Evolutionary conservation across 1,284 basidiomycete species (phyloP), one percentile per base, ranked within the genome.

Genomic region (Trametes pubescens): DNA sequence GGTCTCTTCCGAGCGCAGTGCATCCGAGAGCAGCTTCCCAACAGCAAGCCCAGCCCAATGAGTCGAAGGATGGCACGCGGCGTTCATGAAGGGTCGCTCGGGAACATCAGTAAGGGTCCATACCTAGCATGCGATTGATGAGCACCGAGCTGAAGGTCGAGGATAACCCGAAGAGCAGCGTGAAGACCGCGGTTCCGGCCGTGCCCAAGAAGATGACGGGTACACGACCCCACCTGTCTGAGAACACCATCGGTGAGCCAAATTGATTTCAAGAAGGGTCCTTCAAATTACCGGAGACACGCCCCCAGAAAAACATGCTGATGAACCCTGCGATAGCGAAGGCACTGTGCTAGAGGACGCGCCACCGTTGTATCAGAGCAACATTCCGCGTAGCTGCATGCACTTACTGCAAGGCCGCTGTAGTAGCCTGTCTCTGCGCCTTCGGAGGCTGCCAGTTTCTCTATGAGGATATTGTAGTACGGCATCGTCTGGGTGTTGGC

Each of bases 151-250:
- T 61, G 13, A 91, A 75, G 2, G 81, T 82, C 35, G 75, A 79
- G 14, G 87, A 86, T 21, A 89, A 67, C 1, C 89, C 89, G 59
- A 91, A 84, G 13, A 81, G 69, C 3, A 84, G 51, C 0, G 84
- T 86, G 22, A 83, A 79, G 29, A 82, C 40, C 0, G 82, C 82
- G 8, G 84, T 80, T 8, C 86, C 84, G 0, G 81, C 47, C 18
- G 82, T 81, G 32, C 88, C 88, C 4, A 80, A 56, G 6, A 89
- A 76, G 16, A 91, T 80, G 43, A 90, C 82, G 29, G 88, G 88
- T 47, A 83, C 82, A 9, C 89, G 82, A 7, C 89, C 89, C 29
- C 86, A 74, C 51, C 79, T 72, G 69, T 90, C 87, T 84, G 82
- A 84, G 8, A 9, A 38, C 37, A 29, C 8, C 84, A 4, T 4